phyloP scores from a whole-genome alignment of 2,329 filamentous ascomycete genomes.

The Aureobasidium pullulans region DNA sequence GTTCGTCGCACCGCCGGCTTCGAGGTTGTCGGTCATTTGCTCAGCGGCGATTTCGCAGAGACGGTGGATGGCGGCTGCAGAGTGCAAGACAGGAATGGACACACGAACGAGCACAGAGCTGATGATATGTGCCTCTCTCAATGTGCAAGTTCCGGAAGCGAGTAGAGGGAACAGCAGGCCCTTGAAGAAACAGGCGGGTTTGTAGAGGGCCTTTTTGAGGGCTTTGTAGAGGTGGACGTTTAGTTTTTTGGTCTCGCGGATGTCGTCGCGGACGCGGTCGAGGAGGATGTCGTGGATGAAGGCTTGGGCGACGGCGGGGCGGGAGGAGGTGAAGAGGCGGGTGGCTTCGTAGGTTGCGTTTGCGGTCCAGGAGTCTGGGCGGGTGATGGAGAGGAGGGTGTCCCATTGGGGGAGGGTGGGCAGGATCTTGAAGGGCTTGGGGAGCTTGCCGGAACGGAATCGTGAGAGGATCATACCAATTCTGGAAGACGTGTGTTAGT shows the following conservation, averaged over 20 bases:
- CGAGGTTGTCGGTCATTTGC: slow-evolving; percentile 72
- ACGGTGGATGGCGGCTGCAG: slow-evolving; percentile 81
- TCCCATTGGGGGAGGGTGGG: slow-evolving; percentile 91
- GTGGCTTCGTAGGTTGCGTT: slow-evolving; percentile 85
- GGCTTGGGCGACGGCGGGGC: slow-evolving; percentile 69
- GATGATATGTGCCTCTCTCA: slow-evolving; percentile 87
- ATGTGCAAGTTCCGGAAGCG: slow-evolving; percentile 74
- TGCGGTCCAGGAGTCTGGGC: slow-evolving; percentile 68
- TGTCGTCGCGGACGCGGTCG: slow-evolving; percentile 86
- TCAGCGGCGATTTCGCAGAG: slow-evolving; percentile 92
- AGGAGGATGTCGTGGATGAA: slow-evolving; percentile 85
- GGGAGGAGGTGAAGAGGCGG: slow-evolving; percentile 82
- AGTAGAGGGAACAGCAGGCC: slow-evolving; percentile 89
- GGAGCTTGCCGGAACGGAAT: slow-evolving; percentile 93
- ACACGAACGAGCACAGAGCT: slow-evolving; percentile 78
- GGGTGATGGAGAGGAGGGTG: slow-evolving; percentile 75
- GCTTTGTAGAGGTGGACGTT: slow-evolving; percentile 94
- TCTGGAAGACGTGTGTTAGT: slow-evolving; percentile 9
- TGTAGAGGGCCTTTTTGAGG: slow-evolving; percentile 86
- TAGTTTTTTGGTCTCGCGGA: slow-evolving; percentile 87
- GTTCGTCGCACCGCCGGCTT: slow-evolving; percentile 86
- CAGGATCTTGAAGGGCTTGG: slow-evolving; percentile 95
- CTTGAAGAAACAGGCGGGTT: slow-evolving; percentile 94
- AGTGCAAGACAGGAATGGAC: slow-evolving; percentile 84
- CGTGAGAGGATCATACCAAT: slow-evolving; percentile 81